Base-by-base conservation (phyloP, 352 stramenopile species). In the Pythium graminicola region DNA sequence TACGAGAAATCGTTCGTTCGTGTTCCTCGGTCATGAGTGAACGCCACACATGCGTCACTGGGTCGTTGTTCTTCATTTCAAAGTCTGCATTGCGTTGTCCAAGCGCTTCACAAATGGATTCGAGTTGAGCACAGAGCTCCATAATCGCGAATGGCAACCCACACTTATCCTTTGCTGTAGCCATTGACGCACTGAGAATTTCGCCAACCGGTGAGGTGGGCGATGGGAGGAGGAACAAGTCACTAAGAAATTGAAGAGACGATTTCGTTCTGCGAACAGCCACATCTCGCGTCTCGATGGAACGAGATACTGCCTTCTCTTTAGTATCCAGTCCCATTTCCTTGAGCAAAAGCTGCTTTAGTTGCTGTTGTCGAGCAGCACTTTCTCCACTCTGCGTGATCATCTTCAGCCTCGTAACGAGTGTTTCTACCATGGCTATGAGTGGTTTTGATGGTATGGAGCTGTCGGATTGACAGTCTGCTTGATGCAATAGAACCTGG, bases 161-260 rank as follows among this genome's bases (percentile, higher is more conserved):
- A 3, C n/a, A 11, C 27, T 44, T 17, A 24, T 44, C 38, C 6
- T n/a, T 24, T 19, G 11, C 8, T 22, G 16, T 13, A 4, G 23
- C 38, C n/a, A n/a, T n/a, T n/a, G n/a, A n/a, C n/a, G n/a, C n/a
- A n/a, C n/a, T n/a, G n/a, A n/a, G n/a, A n/a, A n/a, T n/a, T n/a
- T n/a, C n/a, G n/a, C n/a, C n/a, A n/a, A n/a, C n/a, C n/a, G n/a
- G n/a, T 41, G 4, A 17, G 1, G 4, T 38, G 32, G 6, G n/a
- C n/a, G 36, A 20, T 11, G 38, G 47, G 1, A 53, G 19, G 5
- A 58, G 26, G 5, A 56, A 9, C 32, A 64, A 49, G 8, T 57
- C 56, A 20, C 32, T 41, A 16, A 64, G 26, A 38, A 64, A 48
- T 35, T 50, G 14, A 22, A 58, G 26, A 2, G 49, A 57, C 7